phyloP scores from a whole-genome alignment of 345 rosid genomes.

The Eucalyptus curtisii region DNA sequence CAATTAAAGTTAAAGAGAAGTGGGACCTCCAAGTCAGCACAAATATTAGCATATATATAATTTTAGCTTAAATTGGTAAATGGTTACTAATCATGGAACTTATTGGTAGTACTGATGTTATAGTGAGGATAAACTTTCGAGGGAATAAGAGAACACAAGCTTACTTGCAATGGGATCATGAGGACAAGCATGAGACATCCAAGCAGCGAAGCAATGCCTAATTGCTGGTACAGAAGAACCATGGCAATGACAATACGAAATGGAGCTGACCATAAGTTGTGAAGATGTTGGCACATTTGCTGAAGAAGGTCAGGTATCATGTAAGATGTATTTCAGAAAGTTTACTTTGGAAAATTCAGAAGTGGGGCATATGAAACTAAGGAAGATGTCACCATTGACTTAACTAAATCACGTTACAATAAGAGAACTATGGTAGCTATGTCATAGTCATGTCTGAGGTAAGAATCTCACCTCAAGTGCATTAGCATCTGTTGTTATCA shows the following conservation, averaged over 20 bases:
- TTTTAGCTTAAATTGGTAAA: not conserved
- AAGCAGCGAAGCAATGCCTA: conserved; percentile 83
- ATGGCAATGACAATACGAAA: conserved; percentile 71
- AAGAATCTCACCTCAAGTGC: conserved; percentile 57
- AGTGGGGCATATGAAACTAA: not conserved
- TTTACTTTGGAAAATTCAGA: not conserved
- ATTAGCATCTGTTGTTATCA: conserved; percentile 93
- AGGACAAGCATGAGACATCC: conserved; percentile 74
- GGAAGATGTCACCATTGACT: not conserved
- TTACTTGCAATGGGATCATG: conserved; percentile 77
- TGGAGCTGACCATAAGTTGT: conserved; percentile 92
- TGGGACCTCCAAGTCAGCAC: not conserved
- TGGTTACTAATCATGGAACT: not conserved
- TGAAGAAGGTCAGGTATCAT: conserved; percentile 8
- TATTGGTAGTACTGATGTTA: not conserved
- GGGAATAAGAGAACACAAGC: not conserved
- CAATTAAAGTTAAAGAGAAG: not conserved
- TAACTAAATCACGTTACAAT: not conserved
- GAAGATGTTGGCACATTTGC: conserved; percentile 85
- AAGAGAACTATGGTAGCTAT: not conserved
- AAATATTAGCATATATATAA: not conserved
- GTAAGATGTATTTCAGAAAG: not conserved
- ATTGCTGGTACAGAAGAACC: conserved; percentile 81
- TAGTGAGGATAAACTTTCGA: not conserved
- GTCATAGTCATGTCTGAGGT: not conserved